These are phyloP conservation scores for Phaeotremella skinneri DNA, from an alignment of 768 basidiomycete genomes.

Conservation along the genomic window DNA sequence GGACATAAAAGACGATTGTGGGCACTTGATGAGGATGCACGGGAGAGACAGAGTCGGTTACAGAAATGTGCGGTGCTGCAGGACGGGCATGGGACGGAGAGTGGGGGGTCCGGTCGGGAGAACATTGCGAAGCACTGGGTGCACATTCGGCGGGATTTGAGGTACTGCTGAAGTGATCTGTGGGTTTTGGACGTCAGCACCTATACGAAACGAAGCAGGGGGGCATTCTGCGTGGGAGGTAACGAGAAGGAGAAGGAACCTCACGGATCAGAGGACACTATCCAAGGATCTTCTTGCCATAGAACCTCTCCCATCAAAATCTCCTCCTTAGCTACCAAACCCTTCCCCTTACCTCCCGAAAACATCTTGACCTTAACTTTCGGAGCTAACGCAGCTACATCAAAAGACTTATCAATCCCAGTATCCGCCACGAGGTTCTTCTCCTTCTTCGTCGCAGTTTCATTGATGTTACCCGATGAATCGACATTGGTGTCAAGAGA, in stretches of 20 bases:
- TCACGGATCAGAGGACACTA: conserved; percentile 40
- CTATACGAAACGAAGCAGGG: neutral
- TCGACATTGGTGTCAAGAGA: conserved; percentile 57
- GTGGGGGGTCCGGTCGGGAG: conserved; percentile 56
- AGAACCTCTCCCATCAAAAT: conserved; percentile 71
- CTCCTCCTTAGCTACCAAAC: conserved; percentile 67
- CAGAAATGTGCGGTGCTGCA: conserved; percentile 67
- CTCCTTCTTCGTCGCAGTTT: conserved; percentile 16
- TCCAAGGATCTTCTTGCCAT: conserved; percentile 68
- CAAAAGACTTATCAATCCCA: conserved; percentile 62
- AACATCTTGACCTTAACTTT: conserved; percentile 70
- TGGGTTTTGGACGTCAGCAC: conserved; percentile 1
- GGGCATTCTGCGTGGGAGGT: neutral
- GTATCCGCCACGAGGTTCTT: conserved; percentile 58
- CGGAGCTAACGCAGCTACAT: conserved; percentile 62
- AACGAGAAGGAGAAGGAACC: conserved; percentile 2
- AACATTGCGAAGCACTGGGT: conserved; percentile 65
- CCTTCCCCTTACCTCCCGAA: conserved; percentile 69
- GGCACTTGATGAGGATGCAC: conserved; percentile 58
- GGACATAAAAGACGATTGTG: conserved; percentile 71
- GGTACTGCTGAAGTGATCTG: conserved; percentile 77
- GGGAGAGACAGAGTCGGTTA: conserved; percentile 69
- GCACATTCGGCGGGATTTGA: conserved; percentile 63
- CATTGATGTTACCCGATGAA: conserved; percentile 14
- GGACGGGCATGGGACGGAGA: conserved; percentile 59